phyloP scores from a whole-genome alignment of 164 flowering plant genomes.

The Umbilicus rupestris region DNA sequence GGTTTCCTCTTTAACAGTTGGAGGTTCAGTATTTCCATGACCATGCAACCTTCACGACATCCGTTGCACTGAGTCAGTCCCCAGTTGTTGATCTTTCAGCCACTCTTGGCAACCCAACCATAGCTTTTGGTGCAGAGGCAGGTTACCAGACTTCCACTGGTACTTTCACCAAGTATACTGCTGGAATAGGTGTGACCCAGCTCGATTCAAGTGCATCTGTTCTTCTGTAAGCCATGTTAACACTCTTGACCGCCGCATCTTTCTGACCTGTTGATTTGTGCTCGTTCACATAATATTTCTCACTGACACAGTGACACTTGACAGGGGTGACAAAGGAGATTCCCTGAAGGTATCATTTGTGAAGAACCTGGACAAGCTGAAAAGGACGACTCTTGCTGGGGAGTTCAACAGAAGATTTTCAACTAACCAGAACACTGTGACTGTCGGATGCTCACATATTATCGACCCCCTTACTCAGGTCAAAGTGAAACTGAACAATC shows the following conservation, averaged over 20 bases:
- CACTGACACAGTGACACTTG: too few relatives aligned
- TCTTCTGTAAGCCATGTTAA: conserved; percentile 47
- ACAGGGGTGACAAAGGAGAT: conserved; percentile 86
- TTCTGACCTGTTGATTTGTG: not conserved
- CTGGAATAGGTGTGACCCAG: conserved; percentile 65
- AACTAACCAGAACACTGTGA: conserved; percentile 83
- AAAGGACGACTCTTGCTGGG: conserved; percentile 58
- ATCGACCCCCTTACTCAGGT: conserved; percentile 56
- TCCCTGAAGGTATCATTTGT: conserved; percentile 58
- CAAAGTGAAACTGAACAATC: conserved; percentile 82
- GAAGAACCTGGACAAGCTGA: conserved; percentile 44
- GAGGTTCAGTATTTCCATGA: conserved; percentile 88
- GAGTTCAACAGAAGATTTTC: conserved; percentile 72
- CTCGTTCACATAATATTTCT: not conserved
- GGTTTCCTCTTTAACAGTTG: conserved; percentile 31
- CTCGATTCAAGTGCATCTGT: conserved; percentile 70
- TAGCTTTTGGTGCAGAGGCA: conserved; percentile 87
- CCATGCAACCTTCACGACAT: conserved; percentile 57
- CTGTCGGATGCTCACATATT: conserved; percentile 69
- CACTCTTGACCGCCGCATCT: too few relatives aligned
- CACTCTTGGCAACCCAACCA: conserved; percentile 67
- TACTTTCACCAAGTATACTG: conserved; percentile 66
- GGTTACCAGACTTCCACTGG: conserved; percentile 63
- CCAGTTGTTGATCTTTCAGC: conserved; percentile 62
- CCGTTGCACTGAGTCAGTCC: conserved; percentile 44